Evolutionary conservation across 768 basidiomycete genomes (phyloP).

Genomic region (Russula abietina): DNA sequence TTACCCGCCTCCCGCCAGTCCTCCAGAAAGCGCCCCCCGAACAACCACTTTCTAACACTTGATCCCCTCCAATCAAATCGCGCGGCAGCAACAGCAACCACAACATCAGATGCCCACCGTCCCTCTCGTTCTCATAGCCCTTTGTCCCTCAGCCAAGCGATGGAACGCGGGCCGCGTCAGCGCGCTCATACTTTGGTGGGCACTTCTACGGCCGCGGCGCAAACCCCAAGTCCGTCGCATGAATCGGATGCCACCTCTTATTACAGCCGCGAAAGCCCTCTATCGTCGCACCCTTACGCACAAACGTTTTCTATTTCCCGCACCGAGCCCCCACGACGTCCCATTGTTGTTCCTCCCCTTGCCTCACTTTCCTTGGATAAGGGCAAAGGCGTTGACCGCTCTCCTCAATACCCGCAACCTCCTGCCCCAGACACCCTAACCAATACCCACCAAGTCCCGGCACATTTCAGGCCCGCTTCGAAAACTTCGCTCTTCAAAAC

Average conservation of each 20-base stretch:
- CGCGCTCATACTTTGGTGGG: conserved; percentile 18
- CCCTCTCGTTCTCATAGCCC: conserved; percentile 2
- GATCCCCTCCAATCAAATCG: conserved; percentile 26
- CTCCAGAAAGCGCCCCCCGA: conserved; percentile 4
- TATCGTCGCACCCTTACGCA: conserved; percentile 47
- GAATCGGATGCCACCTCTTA: conserved; percentile 25
- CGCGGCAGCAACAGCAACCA: conserved; percentile 2
- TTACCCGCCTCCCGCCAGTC: neutral
- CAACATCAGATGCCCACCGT: conserved; percentile 5
- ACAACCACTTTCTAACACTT: neutral
- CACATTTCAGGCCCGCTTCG: conserved; percentile 30
- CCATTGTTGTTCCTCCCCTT: conserved; percentile 10
- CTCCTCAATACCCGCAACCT: conserved; percentile 23
- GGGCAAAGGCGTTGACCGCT: conserved; percentile 25
- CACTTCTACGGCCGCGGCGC: conserved; percentile 19
- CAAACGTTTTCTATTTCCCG: conserved; percentile 34
- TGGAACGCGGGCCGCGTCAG: conserved; percentile 28
- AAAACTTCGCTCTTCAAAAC: conserved; percentile 44
- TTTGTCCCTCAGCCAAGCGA: conserved; percentile 23
- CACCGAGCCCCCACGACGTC: conserved; percentile 20
- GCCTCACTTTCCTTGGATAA: conserved; percentile 28
- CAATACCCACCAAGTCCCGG: conserved; percentile 29
- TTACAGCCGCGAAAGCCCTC: conserved; percentile 18
- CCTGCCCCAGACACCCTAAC: conserved; percentile 34
- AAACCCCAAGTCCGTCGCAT: conserved; percentile 16